These are phyloP conservation scores for Aureobasidium melanogenum DNA, from an alignment of 2,329 filamentous ascomycete species.

Conservation along the genomic window DNA sequence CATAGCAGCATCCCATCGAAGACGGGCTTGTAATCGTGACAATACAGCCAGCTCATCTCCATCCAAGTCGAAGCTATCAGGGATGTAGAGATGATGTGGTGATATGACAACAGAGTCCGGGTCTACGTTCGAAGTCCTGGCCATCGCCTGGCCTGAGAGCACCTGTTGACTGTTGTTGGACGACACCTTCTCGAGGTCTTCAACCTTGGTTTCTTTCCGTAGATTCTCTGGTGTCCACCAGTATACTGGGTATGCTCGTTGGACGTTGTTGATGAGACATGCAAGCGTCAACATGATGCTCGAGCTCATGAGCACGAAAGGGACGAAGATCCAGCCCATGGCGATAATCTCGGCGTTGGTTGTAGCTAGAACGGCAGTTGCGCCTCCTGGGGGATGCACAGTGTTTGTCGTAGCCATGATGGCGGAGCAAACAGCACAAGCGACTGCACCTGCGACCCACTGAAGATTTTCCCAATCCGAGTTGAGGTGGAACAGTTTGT, in stretches of 20 bases:
- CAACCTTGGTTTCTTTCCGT: constrained; percentile 13
- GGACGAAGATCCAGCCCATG: constrained; percentile 39
- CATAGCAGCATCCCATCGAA: background rate
- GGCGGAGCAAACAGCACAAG: constrained; percentile 34
- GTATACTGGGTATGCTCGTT: constrained; percentile 38
- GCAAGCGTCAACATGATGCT: constrained; percentile 34
- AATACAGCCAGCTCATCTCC: background rate
- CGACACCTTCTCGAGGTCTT: constrained; percentile 12
- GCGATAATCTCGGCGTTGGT: constrained; percentile 30
- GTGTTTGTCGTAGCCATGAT: constrained; percentile 41
- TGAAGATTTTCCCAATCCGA: constrained; percentile 28
- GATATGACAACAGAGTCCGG: constrained; percentile 6
- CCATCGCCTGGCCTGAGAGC: background rate
- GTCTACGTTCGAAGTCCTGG: background rate
- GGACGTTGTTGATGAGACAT: constrained; percentile 37
- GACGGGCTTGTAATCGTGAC: background rate
- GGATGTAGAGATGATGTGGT: constrained; percentile 6
- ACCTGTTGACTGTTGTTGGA: background rate
- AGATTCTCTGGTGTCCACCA: constrained; percentile 36
- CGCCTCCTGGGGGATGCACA: constrained; percentile 42
- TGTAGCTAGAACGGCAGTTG: constrained; percentile 38
- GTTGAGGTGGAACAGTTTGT: constrained; percentile 36
- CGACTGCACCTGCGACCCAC: constrained; percentile 38
- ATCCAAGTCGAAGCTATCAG: constrained; percentile 5
- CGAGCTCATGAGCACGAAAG: constrained; percentile 33